Conservation (phyloP, 1,284 basidiomycete species). For the Malassezia furfur region DNA sequence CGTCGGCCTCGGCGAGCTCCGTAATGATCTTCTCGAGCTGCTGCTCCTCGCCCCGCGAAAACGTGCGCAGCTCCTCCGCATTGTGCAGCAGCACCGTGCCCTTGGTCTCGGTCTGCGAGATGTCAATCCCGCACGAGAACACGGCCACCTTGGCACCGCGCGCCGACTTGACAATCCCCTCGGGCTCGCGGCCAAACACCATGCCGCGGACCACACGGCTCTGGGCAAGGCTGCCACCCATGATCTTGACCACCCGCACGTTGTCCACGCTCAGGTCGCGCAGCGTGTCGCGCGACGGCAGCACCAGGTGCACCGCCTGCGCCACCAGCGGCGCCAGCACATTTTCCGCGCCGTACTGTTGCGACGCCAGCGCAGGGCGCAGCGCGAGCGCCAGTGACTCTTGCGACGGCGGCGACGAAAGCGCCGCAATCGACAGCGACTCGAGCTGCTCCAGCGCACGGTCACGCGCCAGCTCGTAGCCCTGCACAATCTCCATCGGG, state of each 20-base stretch:
- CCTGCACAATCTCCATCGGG: conserved; percentile 76
- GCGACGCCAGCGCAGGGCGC: conserved; percentile 84
- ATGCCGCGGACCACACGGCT: conserved; percentile 91
- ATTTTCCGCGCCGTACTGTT: conserved; percentile 91
- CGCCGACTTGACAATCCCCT: conserved; percentile 69
- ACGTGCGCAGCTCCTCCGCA: conserved; percentile 83
- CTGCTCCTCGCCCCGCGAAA: conserved; percentile 84
- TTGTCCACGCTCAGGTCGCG: conserved; percentile 64
- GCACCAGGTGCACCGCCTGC: conserved; percentile 61
- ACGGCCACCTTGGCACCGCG: conserved; percentile 57
- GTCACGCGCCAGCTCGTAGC: conserved; percentile 84
- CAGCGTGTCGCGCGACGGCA: conserved; percentile 20
- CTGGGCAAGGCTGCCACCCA: conserved; percentile 74
- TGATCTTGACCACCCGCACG: conserved; percentile 94
- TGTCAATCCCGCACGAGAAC: conserved; percentile 83
- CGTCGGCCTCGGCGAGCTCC: conserved; percentile 91
- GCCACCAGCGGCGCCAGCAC: conserved; percentile 73
- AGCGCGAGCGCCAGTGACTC: conserved; percentile 70
- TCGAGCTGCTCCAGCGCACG: conserved; percentile 82
- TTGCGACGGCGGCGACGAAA: conserved; percentile 69
- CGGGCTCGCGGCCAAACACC: conserved; percentile 93
- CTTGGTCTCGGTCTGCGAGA: conserved; percentile 96
- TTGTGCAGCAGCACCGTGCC: conserved; percentile 94
- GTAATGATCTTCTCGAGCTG: conserved; percentile 55
- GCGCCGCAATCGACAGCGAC: conserved; percentile 50